Evolutionary conservation across 495 filamentous ascomycete genomes (phyloP).

Genomic region (Jackrogersella multiformis): DNA sequence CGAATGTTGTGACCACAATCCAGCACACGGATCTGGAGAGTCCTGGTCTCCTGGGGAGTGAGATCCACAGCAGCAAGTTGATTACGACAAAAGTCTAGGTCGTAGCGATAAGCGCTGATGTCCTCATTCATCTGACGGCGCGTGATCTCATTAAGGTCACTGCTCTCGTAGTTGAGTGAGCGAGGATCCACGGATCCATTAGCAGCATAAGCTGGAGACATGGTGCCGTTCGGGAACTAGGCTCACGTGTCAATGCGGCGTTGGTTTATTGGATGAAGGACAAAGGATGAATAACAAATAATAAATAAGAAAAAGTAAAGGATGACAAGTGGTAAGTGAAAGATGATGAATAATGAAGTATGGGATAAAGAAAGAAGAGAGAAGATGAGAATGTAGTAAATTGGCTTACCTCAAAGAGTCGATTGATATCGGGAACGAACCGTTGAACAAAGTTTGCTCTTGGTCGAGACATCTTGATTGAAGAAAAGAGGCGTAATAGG

Average conservation of each 20-base stretch:
- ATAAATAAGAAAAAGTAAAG: neutral
- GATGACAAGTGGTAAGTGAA: neutral
- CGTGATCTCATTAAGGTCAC: conserved; percentile 51
- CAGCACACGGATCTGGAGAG: conserved; percentile 51
- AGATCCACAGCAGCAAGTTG: conserved; percentile 47
- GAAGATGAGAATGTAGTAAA: neutral
- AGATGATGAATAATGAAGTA: neutral
- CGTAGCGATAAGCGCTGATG: conserved; percentile 52
- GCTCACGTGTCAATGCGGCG: neutral
- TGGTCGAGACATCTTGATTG: conserved; percentile 14
- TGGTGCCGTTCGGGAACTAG: conserved; percentile 21
- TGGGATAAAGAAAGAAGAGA: neutral
- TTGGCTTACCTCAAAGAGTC: conserved; percentile 32
- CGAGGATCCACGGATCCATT: conserved; percentile 15
- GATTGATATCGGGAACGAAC: conserved; percentile 32
- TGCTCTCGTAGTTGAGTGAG: conserved; percentile 39
- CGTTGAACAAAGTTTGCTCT: conserved; percentile 14
- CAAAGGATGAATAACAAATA: neutral
- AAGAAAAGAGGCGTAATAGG: neutral
- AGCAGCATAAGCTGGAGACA: neutral
- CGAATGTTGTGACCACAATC: conserved; percentile 57
- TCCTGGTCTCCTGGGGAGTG: conserved; percentile 54
- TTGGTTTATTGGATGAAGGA: neutral
- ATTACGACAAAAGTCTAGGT: conserved; percentile 50
- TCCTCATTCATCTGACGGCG: conserved; percentile 55